Evolutionary conservation across 2,329 filamentous ascomycete species (phyloP).

Genomic region (Cladosporium austrohemisphaericum): DNA sequence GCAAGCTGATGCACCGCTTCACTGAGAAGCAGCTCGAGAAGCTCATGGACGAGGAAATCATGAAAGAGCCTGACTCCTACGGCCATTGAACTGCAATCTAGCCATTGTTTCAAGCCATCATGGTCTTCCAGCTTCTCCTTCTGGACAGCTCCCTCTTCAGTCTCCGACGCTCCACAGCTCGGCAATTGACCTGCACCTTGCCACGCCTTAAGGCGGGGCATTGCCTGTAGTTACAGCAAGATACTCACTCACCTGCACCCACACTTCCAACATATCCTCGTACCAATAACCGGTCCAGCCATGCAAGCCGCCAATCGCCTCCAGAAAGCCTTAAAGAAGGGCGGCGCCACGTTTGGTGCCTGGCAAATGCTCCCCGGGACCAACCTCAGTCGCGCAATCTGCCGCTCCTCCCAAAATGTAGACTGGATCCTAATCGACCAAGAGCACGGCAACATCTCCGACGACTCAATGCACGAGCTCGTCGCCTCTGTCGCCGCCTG

Average conservation of each 20-base stretch:
- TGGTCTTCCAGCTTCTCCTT: neutral
- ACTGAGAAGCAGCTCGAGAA: constrained; percentile 61
- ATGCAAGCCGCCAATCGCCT: constrained; percentile 55
- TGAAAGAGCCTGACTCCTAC: constrained; percentile 19
- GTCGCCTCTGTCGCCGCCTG: constrained; percentile 48
- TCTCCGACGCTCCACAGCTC: constrained; percentile 13
- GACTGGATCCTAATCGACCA: constrained; percentile 44
- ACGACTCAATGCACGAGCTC: constrained; percentile 53
- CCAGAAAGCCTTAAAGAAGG: constrained; percentile 48
- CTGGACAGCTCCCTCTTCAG: neutral
- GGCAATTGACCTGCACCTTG: constrained; percentile 1
- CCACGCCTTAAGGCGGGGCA: no score
- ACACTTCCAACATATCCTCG: no score
- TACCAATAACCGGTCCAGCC: constrained; percentile 19
- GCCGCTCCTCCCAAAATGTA: constrained; percentile 52
- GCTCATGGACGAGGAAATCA: constrained; percentile 60
- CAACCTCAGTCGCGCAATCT: constrained; percentile 53
- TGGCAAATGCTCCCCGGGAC: constrained; percentile 56
- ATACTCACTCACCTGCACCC: no score
- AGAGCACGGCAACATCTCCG: constrained; percentile 55
- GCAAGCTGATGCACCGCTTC: constrained; percentile 77
- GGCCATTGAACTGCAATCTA: neutral
- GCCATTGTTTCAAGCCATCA: constrained; percentile 12
- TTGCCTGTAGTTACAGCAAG: no score
- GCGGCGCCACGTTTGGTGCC: constrained; percentile 51